phyloP scores from a whole-genome alignment of 768 basidiomycete species.

The Chalciporus chontae region DNA sequence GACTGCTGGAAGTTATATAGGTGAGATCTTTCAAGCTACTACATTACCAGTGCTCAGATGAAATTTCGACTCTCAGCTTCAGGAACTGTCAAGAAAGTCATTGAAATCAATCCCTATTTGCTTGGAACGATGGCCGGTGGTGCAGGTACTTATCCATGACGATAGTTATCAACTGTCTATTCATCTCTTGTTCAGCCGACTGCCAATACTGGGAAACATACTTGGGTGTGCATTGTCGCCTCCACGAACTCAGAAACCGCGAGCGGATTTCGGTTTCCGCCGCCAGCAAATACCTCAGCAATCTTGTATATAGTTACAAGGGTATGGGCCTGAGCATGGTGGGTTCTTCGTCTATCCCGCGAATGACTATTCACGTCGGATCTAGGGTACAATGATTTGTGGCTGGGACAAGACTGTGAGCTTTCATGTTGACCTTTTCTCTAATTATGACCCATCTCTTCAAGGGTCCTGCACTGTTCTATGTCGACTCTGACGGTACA shows the following conservation, averaged over 20 bases:
- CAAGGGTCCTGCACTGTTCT: constrained; percentile 90
- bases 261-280: constrained; percentile 99
- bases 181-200: constrained; percentile 55
- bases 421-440: constrained; percentile 5
- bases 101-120: constrained; percentile 98
- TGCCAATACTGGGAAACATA: constrained; percentile 99
- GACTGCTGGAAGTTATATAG: constrained; percentile 95
- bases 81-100: constrained; percentile 98
- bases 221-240: constrained; percentile 93
- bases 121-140: constrained; percentile 99
- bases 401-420: constrained; percentile 98
- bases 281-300: constrained; percentile 95
- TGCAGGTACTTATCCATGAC: constrained; percentile 59
- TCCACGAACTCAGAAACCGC: constrained; percentile 93
- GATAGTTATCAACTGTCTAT: not conserved
- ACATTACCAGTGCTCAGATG: not conserved
- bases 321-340: constrained; percentile 99
- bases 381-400: constrained; percentile 97
- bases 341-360: constrained; percentile 23
- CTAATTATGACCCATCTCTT: constrained; percentile 11
- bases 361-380: constrained; percentile 2
- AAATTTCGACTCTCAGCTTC: constrained; percentile 53
- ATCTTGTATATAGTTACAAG: constrained; percentile 97
- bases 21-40: constrained; percentile 43
- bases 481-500: constrained; percentile 96